phyloP scores from a whole-genome alignment of 2,329 filamentous ascomycete species.

The Ophiostoma ips region DNA sequence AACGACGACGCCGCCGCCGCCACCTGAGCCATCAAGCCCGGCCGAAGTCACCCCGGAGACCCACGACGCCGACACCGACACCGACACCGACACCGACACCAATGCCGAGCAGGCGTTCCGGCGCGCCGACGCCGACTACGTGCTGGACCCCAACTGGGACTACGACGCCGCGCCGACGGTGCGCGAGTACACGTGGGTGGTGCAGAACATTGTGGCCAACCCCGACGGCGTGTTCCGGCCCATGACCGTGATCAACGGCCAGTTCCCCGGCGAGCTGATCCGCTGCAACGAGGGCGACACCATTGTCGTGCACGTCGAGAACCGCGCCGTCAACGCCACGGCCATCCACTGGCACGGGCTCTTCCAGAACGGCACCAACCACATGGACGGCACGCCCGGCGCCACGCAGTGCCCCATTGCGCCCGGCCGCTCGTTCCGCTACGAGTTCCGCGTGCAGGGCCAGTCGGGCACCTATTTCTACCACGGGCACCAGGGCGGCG shows the following conservation, averaged over 20 bases:
- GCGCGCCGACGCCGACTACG: conserved; percentile 32
- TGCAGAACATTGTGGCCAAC: conserved; percentile 46
- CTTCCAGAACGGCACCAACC: conserved; percentile 60
- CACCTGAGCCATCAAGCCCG: background rate
- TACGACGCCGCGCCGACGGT: conserved; percentile 32
- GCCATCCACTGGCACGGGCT: conserved; percentile 58
- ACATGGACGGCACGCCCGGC: conserved; percentile 51
- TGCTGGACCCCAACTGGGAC: conserved; percentile 44
- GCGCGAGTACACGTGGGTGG: conserved; percentile 46
- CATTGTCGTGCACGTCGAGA: conserved; percentile 51
- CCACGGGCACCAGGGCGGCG: conserved; percentile 52
- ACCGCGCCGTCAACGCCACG: conserved; percentile 47
- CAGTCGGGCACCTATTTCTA: conserved; percentile 49
- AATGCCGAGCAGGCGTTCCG: conserved; percentile 17
- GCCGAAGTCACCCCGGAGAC: background rate
- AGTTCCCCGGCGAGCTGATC: conserved; percentile 61
- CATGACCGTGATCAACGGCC: conserved; percentile 55
- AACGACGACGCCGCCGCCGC: background rate
- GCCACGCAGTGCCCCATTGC: conserved; percentile 48
- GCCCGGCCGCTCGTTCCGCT: conserved; percentile 42
- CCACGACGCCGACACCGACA: background rate
- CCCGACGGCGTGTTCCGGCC: conserved; percentile 55
- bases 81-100: background rate
- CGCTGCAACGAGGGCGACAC: conserved; percentile 62
- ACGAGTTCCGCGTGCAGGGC: conserved; percentile 22